Percentiles rank a stretch among this genome's conserved stretches.
Conservation (phyloP, 768 basidiomycete genomes). For the Mycena sanguinolenta region DNA sequence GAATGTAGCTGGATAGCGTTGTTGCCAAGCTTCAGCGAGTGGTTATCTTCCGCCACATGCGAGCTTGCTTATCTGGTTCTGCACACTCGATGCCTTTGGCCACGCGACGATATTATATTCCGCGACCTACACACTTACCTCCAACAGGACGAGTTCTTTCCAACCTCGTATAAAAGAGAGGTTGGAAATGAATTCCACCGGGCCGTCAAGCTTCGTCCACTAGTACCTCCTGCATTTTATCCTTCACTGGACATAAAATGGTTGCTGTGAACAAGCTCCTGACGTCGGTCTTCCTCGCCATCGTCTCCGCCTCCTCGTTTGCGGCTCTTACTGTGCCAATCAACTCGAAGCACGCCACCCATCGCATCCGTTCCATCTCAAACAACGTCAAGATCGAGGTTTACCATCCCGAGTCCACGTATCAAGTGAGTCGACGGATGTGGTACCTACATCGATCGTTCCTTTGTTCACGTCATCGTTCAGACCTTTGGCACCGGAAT, state of each 20-base stretch:
- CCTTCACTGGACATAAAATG: slow-evolving; percentile 36
- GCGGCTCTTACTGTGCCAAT: slow-evolving; percentile 45
- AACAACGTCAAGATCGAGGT: slow-evolving; percentile 48
- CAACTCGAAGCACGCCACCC: slow-evolving; percentile 49
- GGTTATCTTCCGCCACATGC: not conserved
- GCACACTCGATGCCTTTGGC: not conserved
- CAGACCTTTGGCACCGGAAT: slow-evolving; percentile 48
- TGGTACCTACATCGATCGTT: too few species aligned
- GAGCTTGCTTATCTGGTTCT: not conserved
- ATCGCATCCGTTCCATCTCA: slow-evolving; percentile 46
- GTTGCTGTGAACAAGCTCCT: slow-evolving; percentile 47
- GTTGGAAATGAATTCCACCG: not conserved
- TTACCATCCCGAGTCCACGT: slow-evolving; percentile 54
- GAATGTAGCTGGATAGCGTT: too few species aligned
- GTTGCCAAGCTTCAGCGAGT: not conserved
- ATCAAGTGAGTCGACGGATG: slow-evolving; percentile 42
- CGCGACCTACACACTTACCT: not conserved
- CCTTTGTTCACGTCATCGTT: not conserved
- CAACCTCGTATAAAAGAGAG: too few species aligned
- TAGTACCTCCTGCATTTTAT: slow-evolving; percentile 30
- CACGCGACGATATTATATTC: not conserved
- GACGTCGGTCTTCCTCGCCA: slow-evolving; percentile 45
- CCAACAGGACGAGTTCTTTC: too few species aligned
- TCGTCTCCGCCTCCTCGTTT: slow-evolving; percentile 44
- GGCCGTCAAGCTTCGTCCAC: slow-evolving; percentile 33